A percentile compares a stretch with the other conserved stretches of the same genome.
Evolutionary conservation across 2,329 filamentous ascomycete genomes (phyloP).

Genomic region (Colletotrichum sp.): DNA sequence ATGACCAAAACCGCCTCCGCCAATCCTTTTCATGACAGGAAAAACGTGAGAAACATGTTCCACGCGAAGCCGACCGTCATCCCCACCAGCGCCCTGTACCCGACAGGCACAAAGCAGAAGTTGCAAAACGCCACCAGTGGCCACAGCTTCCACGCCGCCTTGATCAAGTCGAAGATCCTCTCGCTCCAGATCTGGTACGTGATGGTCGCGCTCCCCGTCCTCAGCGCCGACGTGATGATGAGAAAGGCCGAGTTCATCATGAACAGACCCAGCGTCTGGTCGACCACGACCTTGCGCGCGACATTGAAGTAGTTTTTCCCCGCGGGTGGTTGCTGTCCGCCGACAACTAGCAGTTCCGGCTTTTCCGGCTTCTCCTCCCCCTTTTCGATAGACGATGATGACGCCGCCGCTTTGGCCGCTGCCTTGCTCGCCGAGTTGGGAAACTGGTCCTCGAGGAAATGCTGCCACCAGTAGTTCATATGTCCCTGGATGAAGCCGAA

Average conservation of each 20-base stretch:
- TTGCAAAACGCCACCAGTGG: conserved; percentile 39
- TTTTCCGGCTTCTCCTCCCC: conserved; percentile 11
- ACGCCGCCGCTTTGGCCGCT: not conserved
- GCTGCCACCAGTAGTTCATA: conserved; percentile 39
- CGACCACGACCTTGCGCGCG: conserved; percentile 37
- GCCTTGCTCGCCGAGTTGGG: conserved; percentile 26
- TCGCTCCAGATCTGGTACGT: conserved; percentile 31
- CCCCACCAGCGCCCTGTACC: conserved; percentile 38
- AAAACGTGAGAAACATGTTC: conserved; percentile 41
- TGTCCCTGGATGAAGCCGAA: conserved; percentile 39
- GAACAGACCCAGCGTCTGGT: conserved; percentile 38
- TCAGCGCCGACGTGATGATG: conserved; percentile 38
- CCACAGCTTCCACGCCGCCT: conserved; percentile 42
- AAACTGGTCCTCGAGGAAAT: conserved; percentile 38
- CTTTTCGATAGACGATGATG: conserved; percentile 3
- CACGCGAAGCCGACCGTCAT: conserved; percentile 40
- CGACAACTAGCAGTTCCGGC: conserved; percentile 19
- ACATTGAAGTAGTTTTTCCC: conserved; percentile 36
- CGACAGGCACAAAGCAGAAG: conserved; percentile 40
- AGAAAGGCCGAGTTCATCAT: conserved; percentile 39
- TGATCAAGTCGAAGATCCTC: conserved; percentile 33
- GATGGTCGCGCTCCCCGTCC: conserved; percentile 28
- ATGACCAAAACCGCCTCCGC: not conserved
- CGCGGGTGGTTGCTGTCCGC: not conserved
- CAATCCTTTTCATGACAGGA: conserved; percentile 25